A percentile compares a stretch with the other conserved stretches of the same genome.
Conservation (phyloP, 768 basidiomycete genomes). For the Dentipellis fragilis region DNA sequence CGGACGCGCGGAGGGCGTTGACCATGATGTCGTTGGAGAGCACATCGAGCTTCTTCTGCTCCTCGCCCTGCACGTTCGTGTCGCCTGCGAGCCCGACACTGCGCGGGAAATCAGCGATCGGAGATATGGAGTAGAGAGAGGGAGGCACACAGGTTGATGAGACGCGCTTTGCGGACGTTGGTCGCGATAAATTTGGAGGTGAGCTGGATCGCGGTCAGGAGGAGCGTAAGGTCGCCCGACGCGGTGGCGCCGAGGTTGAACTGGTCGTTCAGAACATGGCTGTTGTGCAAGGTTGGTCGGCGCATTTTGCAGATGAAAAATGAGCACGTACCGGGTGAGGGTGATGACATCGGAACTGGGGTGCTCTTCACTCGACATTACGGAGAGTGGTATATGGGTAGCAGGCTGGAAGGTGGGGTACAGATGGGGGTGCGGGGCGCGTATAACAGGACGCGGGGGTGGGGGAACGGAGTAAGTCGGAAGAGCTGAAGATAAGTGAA, state of each 20-base stretch:
- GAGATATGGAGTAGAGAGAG: conserved; percentile 1
- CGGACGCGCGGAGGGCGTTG: conserved; percentile 91
- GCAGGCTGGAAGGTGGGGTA: conserved; percentile 5
- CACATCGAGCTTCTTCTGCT: conserved; percentile 99
- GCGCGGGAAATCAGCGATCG: conserved; percentile 5
- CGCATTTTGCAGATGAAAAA: background rate
- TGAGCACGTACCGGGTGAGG: conserved; percentile 63
- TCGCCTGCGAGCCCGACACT: conserved; percentile 97
- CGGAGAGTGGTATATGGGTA: conserved; percentile 5
- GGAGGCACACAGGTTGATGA: conserved; percentile 84
- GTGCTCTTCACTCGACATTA: conserved; percentile 34
- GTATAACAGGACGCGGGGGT: conserved; percentile 1
- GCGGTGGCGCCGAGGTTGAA: conserved; percentile 71
- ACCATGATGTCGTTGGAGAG: conserved; percentile 99
- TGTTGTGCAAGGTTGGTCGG: conserved; percentile 18
- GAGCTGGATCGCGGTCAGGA: conserved; percentile 92
- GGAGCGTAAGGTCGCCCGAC: conserved; percentile 88
- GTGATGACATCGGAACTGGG: conserved; percentile 87
- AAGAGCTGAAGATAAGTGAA: background rate
- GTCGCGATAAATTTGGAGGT: conserved; percentile 97
- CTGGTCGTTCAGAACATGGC: conserved; percentile 85
- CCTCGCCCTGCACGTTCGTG: conserved; percentile 95
- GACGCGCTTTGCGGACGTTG: conserved; percentile 91
- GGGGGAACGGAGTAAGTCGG: background rate
- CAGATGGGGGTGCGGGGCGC: conserved; percentile 1